These are phyloP conservation scores for Alternaria atra DNA, from an alignment of 2,329 filamentous ascomycete genomes.

Conservation along the genomic window DNA sequence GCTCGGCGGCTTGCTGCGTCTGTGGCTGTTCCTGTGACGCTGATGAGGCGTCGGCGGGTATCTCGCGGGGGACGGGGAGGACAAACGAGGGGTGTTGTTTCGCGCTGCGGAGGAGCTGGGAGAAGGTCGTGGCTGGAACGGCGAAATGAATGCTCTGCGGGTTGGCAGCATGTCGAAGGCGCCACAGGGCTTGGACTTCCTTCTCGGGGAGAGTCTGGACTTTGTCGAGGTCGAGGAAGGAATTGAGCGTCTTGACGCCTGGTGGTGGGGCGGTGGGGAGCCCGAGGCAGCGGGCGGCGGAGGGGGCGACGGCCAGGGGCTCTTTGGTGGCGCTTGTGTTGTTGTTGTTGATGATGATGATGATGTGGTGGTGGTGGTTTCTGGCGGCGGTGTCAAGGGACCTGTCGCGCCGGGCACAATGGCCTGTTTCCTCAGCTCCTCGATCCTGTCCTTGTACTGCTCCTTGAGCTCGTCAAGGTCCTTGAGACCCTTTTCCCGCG, in stretches of 20 bases:
- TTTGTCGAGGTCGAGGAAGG: conserved; percentile 83
- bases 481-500: conserved; percentile 73
- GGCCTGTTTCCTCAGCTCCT: conserved; percentile 73
- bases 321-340: conserved; percentile 19
- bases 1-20: conserved; percentile 75
- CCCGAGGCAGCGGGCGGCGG: conserved; percentile 36
- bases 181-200: conserved; percentile 90
- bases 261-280: conserved; percentile 43
- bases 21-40: conserved; percentile 16
- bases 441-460: conserved; percentile 86
- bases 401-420: conserved; percentile 62
- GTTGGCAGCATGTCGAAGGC: conserved; percentile 80
- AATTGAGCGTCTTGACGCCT: conserved; percentile 70
- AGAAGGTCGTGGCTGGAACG: conserved; percentile 78
- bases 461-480: conserved; percentile 80
- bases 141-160: conserved; percentile 82
- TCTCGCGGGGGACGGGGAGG: conserved; percentile 77
- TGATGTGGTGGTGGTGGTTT: conserved; percentile 20
- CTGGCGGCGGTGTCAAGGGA: conserved; percentile 42
- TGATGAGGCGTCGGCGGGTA: conserved; percentile 39
- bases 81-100: conserved; percentile 86
- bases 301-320: conserved; percentile 39
- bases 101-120: conserved; percentile 74
- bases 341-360: conserved; percentile 25
- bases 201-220: conserved; percentile 74